Conservation (phyloP, 2,329 filamentous ascomycete species). For the Trichoderma harzianum region DNA sequence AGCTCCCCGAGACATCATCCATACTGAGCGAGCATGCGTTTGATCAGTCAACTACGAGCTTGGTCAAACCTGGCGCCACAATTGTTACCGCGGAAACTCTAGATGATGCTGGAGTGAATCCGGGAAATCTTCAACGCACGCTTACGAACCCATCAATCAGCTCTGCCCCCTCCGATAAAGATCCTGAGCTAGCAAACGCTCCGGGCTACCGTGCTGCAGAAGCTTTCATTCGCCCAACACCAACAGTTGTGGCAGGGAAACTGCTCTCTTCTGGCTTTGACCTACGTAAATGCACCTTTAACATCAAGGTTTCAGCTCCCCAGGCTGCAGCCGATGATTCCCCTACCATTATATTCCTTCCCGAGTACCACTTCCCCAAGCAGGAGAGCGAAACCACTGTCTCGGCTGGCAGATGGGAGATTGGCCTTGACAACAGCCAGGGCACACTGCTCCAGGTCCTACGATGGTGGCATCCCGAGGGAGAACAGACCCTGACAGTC, state of each 20-base stretch:
- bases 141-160: constrained; percentile 66
- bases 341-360: constrained; percentile 81
- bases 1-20: constrained; percentile 52
- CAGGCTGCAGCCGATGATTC: constrained; percentile 56
- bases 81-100: constrained; percentile 39
- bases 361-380: constrained; percentile 87
- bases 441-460: constrained; percentile 70
- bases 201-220: constrained; percentile 86
- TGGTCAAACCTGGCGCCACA: constrained; percentile 26
- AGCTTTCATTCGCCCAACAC: constrained; percentile 84
- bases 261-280: constrained; percentile 76
- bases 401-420: constrained; percentile 85
- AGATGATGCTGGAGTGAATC: constrained; percentile 61
- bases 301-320: constrained; percentile 63
- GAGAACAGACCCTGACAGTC: constrained; percentile 75
- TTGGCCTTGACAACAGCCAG: constrained; percentile 68
- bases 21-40: constrained; percentile 41
- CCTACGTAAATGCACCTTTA: constrained; percentile 73
- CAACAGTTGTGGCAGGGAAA: constrained; percentile 69
- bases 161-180: constrained; percentile 49
- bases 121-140: constrained; percentile 70
- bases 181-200: constrained; percentile 57
- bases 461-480: constrained; percentile 89
- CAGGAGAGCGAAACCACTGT: constrained; percentile 69
- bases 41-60: constrained; percentile 46